Evolutionary conservation across 371 early-diverging fungal genomes (phyloP).

Genomic region (Phascolomyces articulosus): DNA sequence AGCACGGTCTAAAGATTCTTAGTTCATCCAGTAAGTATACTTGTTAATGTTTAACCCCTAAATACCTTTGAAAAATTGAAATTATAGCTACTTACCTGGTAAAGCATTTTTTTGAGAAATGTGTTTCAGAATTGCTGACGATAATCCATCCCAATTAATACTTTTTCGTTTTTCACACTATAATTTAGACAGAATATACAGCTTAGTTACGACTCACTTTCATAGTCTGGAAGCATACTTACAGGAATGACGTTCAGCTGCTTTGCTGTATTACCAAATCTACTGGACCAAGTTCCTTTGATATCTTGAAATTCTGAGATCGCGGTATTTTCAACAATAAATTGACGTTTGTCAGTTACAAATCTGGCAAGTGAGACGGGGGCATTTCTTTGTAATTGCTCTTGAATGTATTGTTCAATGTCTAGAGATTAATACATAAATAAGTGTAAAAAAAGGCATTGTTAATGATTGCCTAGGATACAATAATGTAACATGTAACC

Average conservation of each 20-base stretch:
- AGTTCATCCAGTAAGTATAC: not conserved
- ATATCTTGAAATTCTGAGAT: not conserved
- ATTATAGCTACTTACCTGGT: constrained; percentile 3
- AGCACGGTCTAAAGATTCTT: not conserved
- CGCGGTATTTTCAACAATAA: not conserved
- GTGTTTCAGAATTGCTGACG: not conserved
- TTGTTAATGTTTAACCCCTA: not conserved
- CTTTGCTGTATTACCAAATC: not conserved
- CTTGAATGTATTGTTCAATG: constrained; percentile 6
- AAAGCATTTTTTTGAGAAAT: not conserved
- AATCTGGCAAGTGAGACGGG: not conserved
- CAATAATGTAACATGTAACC: not conserved
- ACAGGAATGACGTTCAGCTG: not conserved
- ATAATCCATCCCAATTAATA: not conserved
- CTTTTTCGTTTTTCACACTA: not conserved
- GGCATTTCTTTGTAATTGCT: not conserved
- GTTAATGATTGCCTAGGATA: not conserved
- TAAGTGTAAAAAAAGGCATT: not conserved
- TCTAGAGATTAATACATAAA: not conserved
- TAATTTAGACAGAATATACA: not conserved
- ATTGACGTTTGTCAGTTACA: not conserved
- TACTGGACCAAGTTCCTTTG: not conserved
- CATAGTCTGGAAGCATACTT: not conserved
- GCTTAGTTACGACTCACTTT: not conserved
- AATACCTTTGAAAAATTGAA: not conserved